Conservation (phyloP, 192 early-diverging fungal species). For the Coemansia sp. region DNA sequence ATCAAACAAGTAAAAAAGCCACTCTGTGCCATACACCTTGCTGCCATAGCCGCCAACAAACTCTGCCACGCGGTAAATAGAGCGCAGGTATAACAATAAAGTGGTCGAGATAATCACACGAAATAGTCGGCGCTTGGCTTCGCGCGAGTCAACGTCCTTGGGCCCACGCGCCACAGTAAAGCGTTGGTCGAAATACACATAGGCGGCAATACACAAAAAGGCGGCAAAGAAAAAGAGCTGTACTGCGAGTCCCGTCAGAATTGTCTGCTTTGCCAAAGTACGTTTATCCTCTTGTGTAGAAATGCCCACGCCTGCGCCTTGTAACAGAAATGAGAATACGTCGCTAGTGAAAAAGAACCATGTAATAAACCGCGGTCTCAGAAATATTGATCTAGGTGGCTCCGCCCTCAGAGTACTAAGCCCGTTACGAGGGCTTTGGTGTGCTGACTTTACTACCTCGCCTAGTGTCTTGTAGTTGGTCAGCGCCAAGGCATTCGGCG, state of each 20-base stretch:
- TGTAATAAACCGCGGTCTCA: conserved; percentile 30
- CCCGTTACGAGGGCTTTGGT: not conserved
- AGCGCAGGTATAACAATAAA: conserved; percentile 19
- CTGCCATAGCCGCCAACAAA: conserved; percentile 19
- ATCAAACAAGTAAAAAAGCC: conserved; percentile 37
- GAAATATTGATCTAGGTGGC: not conserved
- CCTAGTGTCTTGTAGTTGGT: conserved; percentile 46
- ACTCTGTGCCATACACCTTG: conserved; percentile 31
- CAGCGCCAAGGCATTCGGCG: conserved; percentile 43
- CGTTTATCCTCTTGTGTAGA: conserved; percentile 14
- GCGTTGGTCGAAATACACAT: not conserved
- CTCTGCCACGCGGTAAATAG: conserved; percentile 34
- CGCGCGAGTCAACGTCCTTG: conserved; percentile 2
- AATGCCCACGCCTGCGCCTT: conserved; percentile 32
- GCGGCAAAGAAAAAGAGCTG: conserved; percentile 23
- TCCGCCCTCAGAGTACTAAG: not conserved
- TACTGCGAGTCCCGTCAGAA: conserved; percentile 29
- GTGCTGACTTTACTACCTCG: conserved; percentile 7
- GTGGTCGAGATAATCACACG: conserved; percentile 29
- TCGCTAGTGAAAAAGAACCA: conserved; percentile 47
- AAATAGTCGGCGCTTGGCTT: conserved; percentile 18
- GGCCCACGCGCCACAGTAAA: conserved; percentile 10
- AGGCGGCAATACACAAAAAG: conserved; percentile 15
- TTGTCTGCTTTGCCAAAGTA: conserved; percentile 23
- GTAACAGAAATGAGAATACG: conserved; percentile 32